Percentiles rank a stretch among this genome's conserved stretches.
Conservation (phyloP, 1,284 basidiomycete genomes). For the Sphagnurus paluster region DNA sequence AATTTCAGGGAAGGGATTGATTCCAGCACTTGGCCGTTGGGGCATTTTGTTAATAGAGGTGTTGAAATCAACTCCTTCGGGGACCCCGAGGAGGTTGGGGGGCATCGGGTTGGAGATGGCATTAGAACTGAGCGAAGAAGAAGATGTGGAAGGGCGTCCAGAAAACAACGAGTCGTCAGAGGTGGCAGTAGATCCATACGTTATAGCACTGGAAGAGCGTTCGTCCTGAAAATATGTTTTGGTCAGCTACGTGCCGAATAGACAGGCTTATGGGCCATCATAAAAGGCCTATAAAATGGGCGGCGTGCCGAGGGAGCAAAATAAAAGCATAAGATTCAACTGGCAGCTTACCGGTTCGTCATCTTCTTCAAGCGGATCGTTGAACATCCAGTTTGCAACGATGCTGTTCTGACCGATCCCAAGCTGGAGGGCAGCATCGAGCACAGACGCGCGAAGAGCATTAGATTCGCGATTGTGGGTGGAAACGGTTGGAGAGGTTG, state of each 20-base stretch:
- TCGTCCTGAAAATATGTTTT: constrained; percentile 6
- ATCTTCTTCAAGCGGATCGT: constrained; percentile 55
- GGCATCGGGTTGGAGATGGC: constrained; percentile 9
- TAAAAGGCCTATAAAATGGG: not conserved
- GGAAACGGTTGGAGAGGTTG: constrained; percentile 6
- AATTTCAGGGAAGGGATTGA: constrained; percentile 22
- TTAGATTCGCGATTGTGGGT: constrained; percentile 56
- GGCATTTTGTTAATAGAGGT: constrained; percentile 1
- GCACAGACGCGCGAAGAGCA: constrained; percentile 64
- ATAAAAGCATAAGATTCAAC: constrained; percentile 1
- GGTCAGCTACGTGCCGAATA: too few species aligned
- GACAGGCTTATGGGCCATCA: not conserved
- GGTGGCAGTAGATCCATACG: constrained; percentile 29
- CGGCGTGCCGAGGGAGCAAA: not conserved
- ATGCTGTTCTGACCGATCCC: constrained; percentile 56
- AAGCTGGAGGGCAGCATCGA: constrained; percentile 66
- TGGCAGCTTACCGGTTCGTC: constrained; percentile 48
- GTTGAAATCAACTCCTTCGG: constrained; percentile 7
- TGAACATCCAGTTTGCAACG: constrained; percentile 70
- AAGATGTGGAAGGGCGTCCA: constrained; percentile 16
- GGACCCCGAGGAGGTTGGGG: constrained; percentile 4
- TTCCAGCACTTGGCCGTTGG: not conserved
- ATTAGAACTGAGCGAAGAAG: constrained; percentile 8
- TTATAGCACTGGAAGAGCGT: constrained; percentile 30
- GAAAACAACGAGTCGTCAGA: constrained; percentile 30